Base-by-base conservation (phyloP, 306 rosid species). In the Fragaria ananassa region DNA sequence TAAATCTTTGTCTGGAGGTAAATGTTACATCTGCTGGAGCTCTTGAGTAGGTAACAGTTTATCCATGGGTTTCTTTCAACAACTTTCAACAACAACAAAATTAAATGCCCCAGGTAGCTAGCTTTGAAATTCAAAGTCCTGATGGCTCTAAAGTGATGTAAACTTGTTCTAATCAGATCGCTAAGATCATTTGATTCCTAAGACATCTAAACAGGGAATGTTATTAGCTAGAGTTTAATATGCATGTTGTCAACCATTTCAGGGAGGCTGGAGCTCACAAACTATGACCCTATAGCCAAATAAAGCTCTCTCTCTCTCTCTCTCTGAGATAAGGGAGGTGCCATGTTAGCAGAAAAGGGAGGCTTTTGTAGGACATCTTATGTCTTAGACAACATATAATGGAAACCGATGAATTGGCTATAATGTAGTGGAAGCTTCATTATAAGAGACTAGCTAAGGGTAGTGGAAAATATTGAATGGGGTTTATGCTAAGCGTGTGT, bases 381-480 rank as follows among this genome's bases (percentile, higher is more conserved):
- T 39, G 76, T 15, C 29, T 31, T 67, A 79, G 79, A 80, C 71
- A 39, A 6, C 42, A 39, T 39, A 39, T 44, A 72, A 63, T 56
- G 49, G 82, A 69, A 50, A 67, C 76, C 71, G 39, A 76, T 31
- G 4, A 31, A 3, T 64, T 74, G 70, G 71, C 80, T 82, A 71
- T 70, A 57, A 72, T 42, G 77, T 76, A 79, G 84, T 81, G 84
- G 87, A 78, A 85, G 72, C 83, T 88, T 83, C 86, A 81, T 75
- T 85, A 10, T 4, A 44, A 44, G 44, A 71, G 81, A 35, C 47
- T 8, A 35, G 47, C 45, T 17, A 64, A 61, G 85, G 70, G 17
- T 70, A 78, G 74, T 80, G 83, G 76, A 34, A 64, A 64, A 35
- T 17, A 37, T 51, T 79, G 15, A 42, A 62, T 17, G 51, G 67